phyloP scores from a whole-genome alignment of 805 yeast genomes.

The Yarrowia divulgata region DNA sequence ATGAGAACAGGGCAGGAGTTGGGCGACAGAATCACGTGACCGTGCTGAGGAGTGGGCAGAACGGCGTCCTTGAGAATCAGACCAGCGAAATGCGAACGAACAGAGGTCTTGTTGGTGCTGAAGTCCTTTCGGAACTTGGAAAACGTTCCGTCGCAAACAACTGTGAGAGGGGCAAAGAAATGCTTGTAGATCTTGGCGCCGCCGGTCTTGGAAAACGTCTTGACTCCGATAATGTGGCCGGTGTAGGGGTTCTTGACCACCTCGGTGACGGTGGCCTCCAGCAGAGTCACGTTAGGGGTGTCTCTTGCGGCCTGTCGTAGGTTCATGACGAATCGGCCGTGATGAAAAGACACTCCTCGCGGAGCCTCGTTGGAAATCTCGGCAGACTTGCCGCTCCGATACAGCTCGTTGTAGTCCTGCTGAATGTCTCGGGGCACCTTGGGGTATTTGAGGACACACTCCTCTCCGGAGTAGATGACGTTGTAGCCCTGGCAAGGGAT shows the following conservation, averaged over 20 bases:
- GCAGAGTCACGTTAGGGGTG: conserved; percentile 76
- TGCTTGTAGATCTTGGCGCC: conserved; percentile 51
- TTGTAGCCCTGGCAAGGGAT: conserved; percentile 80
- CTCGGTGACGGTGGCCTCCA: conserved; percentile 84
- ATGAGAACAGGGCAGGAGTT: conserved; percentile 85
- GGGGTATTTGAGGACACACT: conserved; percentile 74
- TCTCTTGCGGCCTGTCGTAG: conserved; percentile 71
- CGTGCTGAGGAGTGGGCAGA: conserved; percentile 77
- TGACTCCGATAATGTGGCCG: conserved; percentile 76
- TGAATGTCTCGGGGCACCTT: conserved; percentile 40
- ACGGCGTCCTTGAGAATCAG: conserved; percentile 74
- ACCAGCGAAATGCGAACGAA: conserved; percentile 88
- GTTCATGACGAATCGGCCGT: conserved; percentile 84
- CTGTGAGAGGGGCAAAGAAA: conserved; percentile 68
- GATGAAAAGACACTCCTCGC: conserved; percentile 86
- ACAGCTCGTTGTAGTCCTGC: conserved; percentile 36
- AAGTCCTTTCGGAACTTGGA: conserved; percentile 87
- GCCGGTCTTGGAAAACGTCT: conserved; percentile 41
- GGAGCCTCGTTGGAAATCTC: conserved; percentile 44
- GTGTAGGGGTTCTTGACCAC: conserved; percentile 62
- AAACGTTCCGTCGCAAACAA: conserved; percentile 92
- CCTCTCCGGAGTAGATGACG: conserved; percentile 67
- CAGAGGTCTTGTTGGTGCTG: conserved; percentile 65
- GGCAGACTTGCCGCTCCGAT: conserved; percentile 46
- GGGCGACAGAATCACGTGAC: conserved; percentile 85